phyloP scores from a whole-genome alignment of 768 basidiomycete species.

The Russula sp. region DNA sequence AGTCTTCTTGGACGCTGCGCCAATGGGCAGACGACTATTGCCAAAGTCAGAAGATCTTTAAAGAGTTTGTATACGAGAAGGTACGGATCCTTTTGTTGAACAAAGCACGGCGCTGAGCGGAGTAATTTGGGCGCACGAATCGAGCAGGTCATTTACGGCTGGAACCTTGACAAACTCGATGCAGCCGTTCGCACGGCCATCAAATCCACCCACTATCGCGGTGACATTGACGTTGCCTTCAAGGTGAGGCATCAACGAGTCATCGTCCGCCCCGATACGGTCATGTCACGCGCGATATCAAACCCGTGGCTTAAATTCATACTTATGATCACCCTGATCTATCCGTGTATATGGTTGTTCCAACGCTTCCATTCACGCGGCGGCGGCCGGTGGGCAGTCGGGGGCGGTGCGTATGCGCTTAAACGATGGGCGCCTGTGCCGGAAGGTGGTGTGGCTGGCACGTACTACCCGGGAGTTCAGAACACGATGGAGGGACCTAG shows the following conservation, averaged over 20 bases:
- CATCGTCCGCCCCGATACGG: slow-evolving; percentile 61
- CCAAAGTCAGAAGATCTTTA: slow-evolving; percentile 58
- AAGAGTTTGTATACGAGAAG: slow-evolving; percentile 74
- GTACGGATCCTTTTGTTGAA: slow-evolving; percentile 31
- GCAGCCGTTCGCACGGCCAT: slow-evolving; percentile 36
- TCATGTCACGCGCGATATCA: slow-evolving; percentile 59
- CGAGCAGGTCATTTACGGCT: slow-evolving; percentile 51
- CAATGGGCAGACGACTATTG: slow-evolving; percentile 85
- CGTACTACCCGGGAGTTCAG: slow-evolving; percentile 8
- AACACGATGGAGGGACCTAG: slow-evolving; percentile 33
- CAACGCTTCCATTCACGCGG: slow-evolving; percentile 60
- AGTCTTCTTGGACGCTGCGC: slow-evolving; percentile 25
- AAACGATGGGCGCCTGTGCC: slow-evolving; percentile 36
- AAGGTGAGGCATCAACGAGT: slow-evolving; percentile 42
- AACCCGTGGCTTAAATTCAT: slow-evolving; percentile 68
- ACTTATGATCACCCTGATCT: slow-evolving; percentile 62
- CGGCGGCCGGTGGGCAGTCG: slow-evolving; percentile 71
- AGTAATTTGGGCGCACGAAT: background rate
- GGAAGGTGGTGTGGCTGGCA: background rate
- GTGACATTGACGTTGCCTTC: slow-evolving; percentile 48
- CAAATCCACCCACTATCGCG: slow-evolving; percentile 36
- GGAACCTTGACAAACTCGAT: slow-evolving; percentile 42
- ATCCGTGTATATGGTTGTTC: slow-evolving; percentile 78
- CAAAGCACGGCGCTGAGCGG: background rate
- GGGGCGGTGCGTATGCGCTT: slow-evolving; percentile 70